Base-by-base conservation (phyloP, 2,329 filamentous ascomycete species). In the Botryotinia globosa region DNA sequence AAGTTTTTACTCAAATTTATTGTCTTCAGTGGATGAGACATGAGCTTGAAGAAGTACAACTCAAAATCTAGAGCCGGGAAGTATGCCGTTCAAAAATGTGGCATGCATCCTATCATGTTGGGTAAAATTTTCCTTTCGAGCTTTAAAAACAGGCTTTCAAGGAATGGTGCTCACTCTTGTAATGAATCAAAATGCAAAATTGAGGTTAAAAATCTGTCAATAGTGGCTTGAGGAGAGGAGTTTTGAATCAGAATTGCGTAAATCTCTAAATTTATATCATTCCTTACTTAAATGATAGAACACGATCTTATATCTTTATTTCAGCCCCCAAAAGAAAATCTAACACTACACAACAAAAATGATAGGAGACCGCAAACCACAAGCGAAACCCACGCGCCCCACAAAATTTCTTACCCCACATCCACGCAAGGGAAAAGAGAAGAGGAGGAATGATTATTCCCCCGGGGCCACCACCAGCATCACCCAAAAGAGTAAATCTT, bases 61-160 rank as follows among this genome's bases (percentile, higher is more conserved):
- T 29, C 5, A 4, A 18, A 54, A n/a, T 5, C 51, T 54, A 18
- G 0, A 18, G 3, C 3, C n/a, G 4, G 3, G n/a, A 54, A 29
- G 51, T 29, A 18, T 54, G n/a, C 14, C n/a, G 14, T 16, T 14
- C 1, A 29, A 29, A 29, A 16, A 18, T 8, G 25, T 54, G 51
- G 6, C 7, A 29, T 18, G 0, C 0, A 0, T 29, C 29, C 51
- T 14, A 29, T n/a, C n/a, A 3, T 29, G 1, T 29, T 8, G 51
- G 7, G 14, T 6, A 51, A 14, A 0, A n/a, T 3, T 9, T 54
- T n/a, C 1, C 5, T 54, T 29, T 16, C 7, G n/a, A 7, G 6
- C 12, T 54, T 51, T 3, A 5, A 51, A 14, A n/a, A 54, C 16
- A 29, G 14, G 1, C 14, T 29, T 29, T 29, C 51, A 18, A 18